phyloP scores from a whole-genome alignment of 2,329 filamentous ascomycete species.

The Calonectria henricotiae region DNA sequence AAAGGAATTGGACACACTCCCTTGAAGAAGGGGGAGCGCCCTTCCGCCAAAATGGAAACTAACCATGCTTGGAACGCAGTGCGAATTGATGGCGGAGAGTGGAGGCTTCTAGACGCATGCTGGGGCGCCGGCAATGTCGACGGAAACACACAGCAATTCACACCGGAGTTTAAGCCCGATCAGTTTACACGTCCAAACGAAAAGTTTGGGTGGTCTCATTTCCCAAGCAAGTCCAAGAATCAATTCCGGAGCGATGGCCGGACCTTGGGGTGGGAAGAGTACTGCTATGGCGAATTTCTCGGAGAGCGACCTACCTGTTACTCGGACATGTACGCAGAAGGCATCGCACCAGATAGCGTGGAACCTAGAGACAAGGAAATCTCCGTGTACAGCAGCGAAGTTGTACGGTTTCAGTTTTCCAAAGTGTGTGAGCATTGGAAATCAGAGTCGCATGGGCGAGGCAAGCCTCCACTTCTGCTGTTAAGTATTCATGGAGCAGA shows the following conservation, averaged over 20 bases:
- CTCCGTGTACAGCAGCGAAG: slow-evolving; percentile 69
- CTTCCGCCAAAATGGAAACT: slow-evolving; percentile 70
- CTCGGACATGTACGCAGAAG: slow-evolving; percentile 65
- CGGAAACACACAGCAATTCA: slow-evolving; percentile 71
- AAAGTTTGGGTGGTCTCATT: slow-evolving; percentile 86
- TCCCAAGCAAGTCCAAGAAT: slow-evolving; percentile 76
- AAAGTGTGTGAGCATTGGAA: slow-evolving; percentile 89
- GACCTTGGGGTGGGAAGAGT: slow-evolving; percentile 84
- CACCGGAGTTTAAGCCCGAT: slow-evolving; percentile 77
- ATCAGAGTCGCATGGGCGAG: slow-evolving; percentile 77
- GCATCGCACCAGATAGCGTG: slow-evolving; percentile 73
- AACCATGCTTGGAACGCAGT: slow-evolving; percentile 96
- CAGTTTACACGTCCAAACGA: slow-evolving; percentile 79
- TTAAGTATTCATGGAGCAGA: slow-evolving; percentile 78
- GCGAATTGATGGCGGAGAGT: slow-evolving; percentile 86
- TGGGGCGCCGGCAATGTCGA: slow-evolving; percentile 89
- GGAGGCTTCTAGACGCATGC: slow-evolving; percentile 93
- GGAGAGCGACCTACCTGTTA: slow-evolving; percentile 68
- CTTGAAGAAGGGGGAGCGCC: slow-evolving; percentile 74
- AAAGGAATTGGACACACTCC: slow-evolving; percentile 86
- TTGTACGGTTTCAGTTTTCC: slow-evolving; percentile 85
- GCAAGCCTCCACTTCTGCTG: slow-evolving; percentile 79
- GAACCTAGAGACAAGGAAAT: slow-evolving; percentile 71
- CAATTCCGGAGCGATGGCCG: slow-evolving; percentile 85
- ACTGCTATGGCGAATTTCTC: slow-evolving; percentile 75